Evolutionary conservation across 2,329 filamentous ascomycete species (phyloP), one percentile per base, ranked within the genome.

Genomic region (Aaosphaeria arxii): DNA sequence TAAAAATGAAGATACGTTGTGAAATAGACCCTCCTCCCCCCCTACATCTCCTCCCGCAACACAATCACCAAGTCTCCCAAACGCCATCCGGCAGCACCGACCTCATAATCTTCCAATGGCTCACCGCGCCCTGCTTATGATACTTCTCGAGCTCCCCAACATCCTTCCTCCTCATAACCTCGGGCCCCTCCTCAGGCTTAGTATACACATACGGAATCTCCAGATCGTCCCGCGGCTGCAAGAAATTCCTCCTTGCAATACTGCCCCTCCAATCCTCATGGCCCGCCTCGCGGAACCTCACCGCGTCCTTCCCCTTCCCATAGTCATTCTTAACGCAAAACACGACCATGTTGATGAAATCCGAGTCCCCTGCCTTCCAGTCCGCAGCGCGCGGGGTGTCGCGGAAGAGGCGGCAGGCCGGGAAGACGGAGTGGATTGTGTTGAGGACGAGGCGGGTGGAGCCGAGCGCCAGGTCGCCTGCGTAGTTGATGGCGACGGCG

Each of bases 261-360:
- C 88, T 95, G 35, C 81, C 80, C 32, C 96, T 74, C 60, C 82
- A 86, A 64, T 99, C 94, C 2, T 74, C 73, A 5, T 78, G 69
- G 0, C 71, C 74, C 0, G 91, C 82, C 11, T 76, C 62, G 9
- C 91, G 81, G 74, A 97, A 97, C 0, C 65, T 73, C 35, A 91
- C 72, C 0, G 74, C 71, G 13, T 45, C 42, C n/a, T 63, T 64
- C 1, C 64, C 64, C 31, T 50, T 43, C 0, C 53, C 63, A 30
- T 64, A 55, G 29, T 73, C 66, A 7, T 74, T 76, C 71, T 91
- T 92, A 49, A 82, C 85, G 77, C 94, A 99, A 75, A 96, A 96
- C 51, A 97, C 84, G 42, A 97, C 88, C 81, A 97, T 90, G 75
- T 99, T 99, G 66, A 91, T 89, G 69, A 97, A 96, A 64, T 96